Conservation (phyloP, 2,329 filamentous ascomycete species). For the Aspergillus ochraceus region DNA sequence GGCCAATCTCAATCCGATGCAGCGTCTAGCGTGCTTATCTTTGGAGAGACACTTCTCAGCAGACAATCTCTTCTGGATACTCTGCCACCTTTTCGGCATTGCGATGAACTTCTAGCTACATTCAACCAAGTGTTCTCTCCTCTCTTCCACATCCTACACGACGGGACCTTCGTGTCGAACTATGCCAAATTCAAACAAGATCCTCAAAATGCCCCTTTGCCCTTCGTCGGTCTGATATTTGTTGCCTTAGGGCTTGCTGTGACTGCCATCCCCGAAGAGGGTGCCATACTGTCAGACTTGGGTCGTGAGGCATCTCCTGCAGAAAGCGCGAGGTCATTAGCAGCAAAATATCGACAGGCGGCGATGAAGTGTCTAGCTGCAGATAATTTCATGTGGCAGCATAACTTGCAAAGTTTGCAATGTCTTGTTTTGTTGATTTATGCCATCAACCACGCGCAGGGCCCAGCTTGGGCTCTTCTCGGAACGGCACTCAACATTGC, state of each 20-base stretch:
- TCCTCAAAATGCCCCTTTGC: constrained; percentile 20
- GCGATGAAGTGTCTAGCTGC: constrained; percentile 33
- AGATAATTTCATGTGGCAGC: constrained; percentile 29
- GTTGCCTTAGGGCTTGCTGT: constrained; percentile 24
- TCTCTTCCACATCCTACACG: constrained; percentile 31
- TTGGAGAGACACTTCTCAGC: background rate
- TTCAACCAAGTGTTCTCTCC: constrained; percentile 11
- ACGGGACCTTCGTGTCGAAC: constrained; percentile 25
- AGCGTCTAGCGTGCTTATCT: background rate
- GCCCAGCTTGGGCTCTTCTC: constrained; percentile 31
- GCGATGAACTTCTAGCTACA: constrained; percentile 15
- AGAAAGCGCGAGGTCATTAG: constrained; percentile 22
- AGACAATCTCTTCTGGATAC: constrained; percentile 9
- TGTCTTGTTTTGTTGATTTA: constrained; percentile 32
- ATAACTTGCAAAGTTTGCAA: constrained; percentile 30
- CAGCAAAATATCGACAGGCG: constrained; percentile 25
- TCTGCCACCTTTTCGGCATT: constrained; percentile 17
- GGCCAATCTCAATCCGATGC: background rate
- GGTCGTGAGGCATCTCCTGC: constrained; percentile 18
- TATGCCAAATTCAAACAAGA: constrained; percentile 23
- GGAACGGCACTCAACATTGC: constrained; percentile 31
- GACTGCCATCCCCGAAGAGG: constrained; percentile 20
- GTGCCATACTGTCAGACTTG: constrained; percentile 25
- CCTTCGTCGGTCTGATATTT: constrained; percentile 23
- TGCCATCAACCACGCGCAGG: constrained; percentile 29